Base-by-base conservation (phyloP, 371 early-diverging fungal species). In the Smittium culicis region DNA sequence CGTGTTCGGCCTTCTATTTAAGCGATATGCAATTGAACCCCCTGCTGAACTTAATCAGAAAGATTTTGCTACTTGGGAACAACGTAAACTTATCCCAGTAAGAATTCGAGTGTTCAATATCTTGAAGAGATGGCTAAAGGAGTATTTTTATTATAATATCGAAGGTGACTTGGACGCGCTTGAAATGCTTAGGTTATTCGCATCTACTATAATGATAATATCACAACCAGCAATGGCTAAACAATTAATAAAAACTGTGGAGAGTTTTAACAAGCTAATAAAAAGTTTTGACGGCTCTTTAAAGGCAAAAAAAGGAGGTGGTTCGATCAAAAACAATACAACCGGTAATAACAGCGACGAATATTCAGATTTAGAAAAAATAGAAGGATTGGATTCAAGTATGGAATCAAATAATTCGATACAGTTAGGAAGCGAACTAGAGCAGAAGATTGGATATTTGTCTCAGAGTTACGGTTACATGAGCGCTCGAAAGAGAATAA, bases 121-220 rank as follows among this genome's bases (percentile, higher is more conserved):
- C 11, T 85, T 93, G 72, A 92, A 93, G 70, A 82, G 83, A 11
- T 96, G 97, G 97, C 79, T 96, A 5, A 94, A 94, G 68, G 79
- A 80, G 60, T 87, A 87, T 72, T 93, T 87, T 79, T 78, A 86
- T 20, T 92, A 93, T 68, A 86, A 86, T 69, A 82, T 86, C 67
- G 88, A 87, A 1, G 76, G 75, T 59, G 79, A 78, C 25, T 82
- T 76, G 3, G 68, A 71, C 31, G 82, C 85, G 11, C 76, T 93
- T 30, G 84, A 87, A 57, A 81, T 78, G 70, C 78, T 93, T n/a
- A 81, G 86, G 33, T 79, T 87, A 35, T 94, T 93, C 74, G 86
- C 90, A 2, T 79, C 80, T 57, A 89, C 86, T 0, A 82, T 80
- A 1, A 88, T 92, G 78, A 81, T 83, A 30, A 88, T 89, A 34